Base-by-base conservation (phyloP, 371 early-diverging fungal genomes). In the Rhizopus stolonifer region DNA sequence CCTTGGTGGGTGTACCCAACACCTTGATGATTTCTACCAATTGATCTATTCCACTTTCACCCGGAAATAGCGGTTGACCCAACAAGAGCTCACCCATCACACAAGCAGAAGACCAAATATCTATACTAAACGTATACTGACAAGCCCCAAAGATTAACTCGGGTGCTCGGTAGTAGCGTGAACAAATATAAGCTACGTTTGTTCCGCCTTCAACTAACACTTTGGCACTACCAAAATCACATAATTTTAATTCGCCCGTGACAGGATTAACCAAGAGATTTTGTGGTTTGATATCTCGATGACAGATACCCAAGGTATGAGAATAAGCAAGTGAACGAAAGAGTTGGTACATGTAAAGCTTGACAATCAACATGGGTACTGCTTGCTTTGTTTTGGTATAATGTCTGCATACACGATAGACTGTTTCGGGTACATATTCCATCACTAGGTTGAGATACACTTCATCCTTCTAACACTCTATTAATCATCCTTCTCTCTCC, bases 251-350 rank as follows among this genome's bases (percentile, higher is more conserved):
- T 24, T 93, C 80, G 39, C 95, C 95, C 7, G 86, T 84, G 26
- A 73, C 57, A 46, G 92, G 91, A 72, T 98, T 88, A 36, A 99
- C 83, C 33, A 99, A 84, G 66, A 99, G 75, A 72, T 99, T 99
- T 71, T 98, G 99, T 39, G 99, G 99, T 76, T 99, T 99, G 72
- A 99, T 96, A 71, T 99, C 99, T 46, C 99, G 84, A 54, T 83
- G 84, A 47, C 84, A 83, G 42, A 89, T 95, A 15, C 99, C 99
- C 47, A 90, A 74, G 15, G 93, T 82, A 77, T 99, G 99, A 58
- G 94, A 92, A 65, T 98, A 95, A 42, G 94, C 93, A 48, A 99
- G 80, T 48, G 96, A 92, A 44, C 95, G 81, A 77, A 95, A 89
- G 56, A 98, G 69, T 62, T 98, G 98, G 68, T 95, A 95, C 86